Conservation (phyloP, 768 basidiomycete genomes). For the Artomyces pyxidatus region DNA sequence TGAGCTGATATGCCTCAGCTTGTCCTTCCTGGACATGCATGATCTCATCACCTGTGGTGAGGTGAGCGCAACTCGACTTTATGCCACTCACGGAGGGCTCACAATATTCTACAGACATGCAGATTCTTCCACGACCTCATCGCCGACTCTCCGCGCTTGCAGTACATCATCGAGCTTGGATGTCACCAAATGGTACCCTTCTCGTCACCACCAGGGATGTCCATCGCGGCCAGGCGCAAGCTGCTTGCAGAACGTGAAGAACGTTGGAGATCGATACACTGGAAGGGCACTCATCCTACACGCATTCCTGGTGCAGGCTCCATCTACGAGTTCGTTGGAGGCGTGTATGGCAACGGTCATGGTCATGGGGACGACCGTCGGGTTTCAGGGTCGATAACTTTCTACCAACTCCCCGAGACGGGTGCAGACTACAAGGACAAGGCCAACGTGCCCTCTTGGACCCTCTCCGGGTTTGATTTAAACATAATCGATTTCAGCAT, state of each 20-base stretch:
- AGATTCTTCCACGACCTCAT: neutral
- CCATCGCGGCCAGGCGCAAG: constrained; percentile 34
- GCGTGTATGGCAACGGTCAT: constrained; percentile 41
- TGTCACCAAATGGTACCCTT: constrained; percentile 37
- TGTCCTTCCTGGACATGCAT: constrained; percentile 26
- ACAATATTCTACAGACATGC: neutral
- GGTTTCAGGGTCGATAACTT: constrained; percentile 28
- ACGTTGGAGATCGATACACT: constrained; percentile 39
- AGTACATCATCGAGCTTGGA: constrained; percentile 42
- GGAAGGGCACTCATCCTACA: constrained; percentile 30
- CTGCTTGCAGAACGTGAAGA: constrained; percentile 34
- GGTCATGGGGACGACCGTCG: constrained; percentile 31
- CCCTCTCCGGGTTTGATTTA: constrained; percentile 33
- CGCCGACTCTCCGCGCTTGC: constrained; percentile 22
- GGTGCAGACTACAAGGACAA: constrained; percentile 9
- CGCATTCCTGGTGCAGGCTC: constrained; percentile 36
- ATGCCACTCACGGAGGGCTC: neutral
- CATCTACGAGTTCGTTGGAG: constrained; percentile 44
- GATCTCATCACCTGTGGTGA: constrained; percentile 29
- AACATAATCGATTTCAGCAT: constrained; percentile 49
- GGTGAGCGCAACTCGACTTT: constrained; percentile 17
- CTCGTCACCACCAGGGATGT: constrained; percentile 22
- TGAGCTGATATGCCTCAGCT: constrained; percentile 31
- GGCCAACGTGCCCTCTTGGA: constrained; percentile 28
- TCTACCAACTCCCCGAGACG: constrained; percentile 36